Base-by-base conservation (phyloP, 2,329 filamentous ascomycete genomes). In the Myriosclerotinia curreyana region DNA sequence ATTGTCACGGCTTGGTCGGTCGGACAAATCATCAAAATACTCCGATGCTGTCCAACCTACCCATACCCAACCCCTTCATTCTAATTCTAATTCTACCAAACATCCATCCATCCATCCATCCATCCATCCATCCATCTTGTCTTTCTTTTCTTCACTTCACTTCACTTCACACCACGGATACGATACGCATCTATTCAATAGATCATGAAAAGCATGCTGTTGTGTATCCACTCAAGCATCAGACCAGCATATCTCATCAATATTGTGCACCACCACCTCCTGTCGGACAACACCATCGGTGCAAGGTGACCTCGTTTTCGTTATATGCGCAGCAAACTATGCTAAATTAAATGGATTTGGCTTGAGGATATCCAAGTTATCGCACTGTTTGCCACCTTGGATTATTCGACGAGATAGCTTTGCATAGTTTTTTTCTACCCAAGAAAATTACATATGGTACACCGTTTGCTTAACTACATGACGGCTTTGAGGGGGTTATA, bases 111-210 rank as follows among this genome's bases (percentile, higher is more conserved):
- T 20, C 28, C 15, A 51, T 20, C 17, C 31, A 14, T 20, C 28
- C 28, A 34, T 31, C n/a, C 11, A 34, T 22, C n/a, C 54, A 44
- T 36, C 20, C 14, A 40, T 25, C 52, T 12, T n/a, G 17, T 17
- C 5, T 31, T 5, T 31, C 28, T 31, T 31, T 5, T 31, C 28
- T 31, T 31, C 2, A 34, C 20, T 25, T 54, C 17, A 8, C 15
- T 34, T 4, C 8, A 40, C 5, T 42, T 22, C 14, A 22, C 25
- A 3, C 22, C 22, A 11, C 28, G 17, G 15, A 44, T 34, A 38
- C 56, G 28, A 49, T 8, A 62, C 20, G 59, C 59, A 62, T 11
- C 48, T 20, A 62, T 46, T 56, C 60, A 62, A 62, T 62, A 62
- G 49, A 48, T 40, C 38, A 20, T n/a, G 52, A 54, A 54, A 62